Evolutionary conservation across 176 grass and related monocot genomes (phyloP).

Genomic region (Oryza meyeriana): DNA sequence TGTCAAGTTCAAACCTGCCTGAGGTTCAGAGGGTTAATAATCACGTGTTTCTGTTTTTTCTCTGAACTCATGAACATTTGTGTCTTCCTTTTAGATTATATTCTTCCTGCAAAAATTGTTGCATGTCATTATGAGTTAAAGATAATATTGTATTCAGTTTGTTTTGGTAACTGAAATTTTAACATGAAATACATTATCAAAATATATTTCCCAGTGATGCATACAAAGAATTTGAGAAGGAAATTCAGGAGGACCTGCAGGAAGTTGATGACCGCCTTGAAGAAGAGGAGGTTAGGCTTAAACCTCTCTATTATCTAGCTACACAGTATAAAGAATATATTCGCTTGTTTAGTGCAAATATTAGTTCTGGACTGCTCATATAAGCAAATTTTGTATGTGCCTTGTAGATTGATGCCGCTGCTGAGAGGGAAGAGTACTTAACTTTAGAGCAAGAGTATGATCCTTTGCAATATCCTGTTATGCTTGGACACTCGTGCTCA

Average conservation of each 20-base stretch:
- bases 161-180: background rate
- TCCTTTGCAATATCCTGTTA: background rate
- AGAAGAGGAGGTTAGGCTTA: constrained; percentile 77
- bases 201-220: constrained; percentile 51
- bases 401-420: constrained; percentile 91
- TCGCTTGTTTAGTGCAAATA: background rate
- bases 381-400: constrained; percentile 4
- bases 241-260: constrained; percentile 89
- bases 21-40: background rate
- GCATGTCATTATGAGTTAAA: background rate
- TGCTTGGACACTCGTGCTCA: constrained; percentile 6
- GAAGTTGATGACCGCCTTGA: constrained; percentile 67
- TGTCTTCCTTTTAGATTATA: background rate
- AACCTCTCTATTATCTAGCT: background rate
- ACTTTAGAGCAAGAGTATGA: constrained; percentile 77
- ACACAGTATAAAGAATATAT: background rate
- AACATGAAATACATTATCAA: background rate
- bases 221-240: constrained; percentile 97
- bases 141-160: background rate
- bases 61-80: background rate
- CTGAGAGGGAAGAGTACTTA: constrained; percentile 79
- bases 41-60: background rate
- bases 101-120: background rate
- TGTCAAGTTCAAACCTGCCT: background rate
- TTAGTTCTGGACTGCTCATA: constrained; percentile 18